phyloP scores from a whole-genome alignment of 768 basidiomycete species.

The Mycena amicta region DNA sequence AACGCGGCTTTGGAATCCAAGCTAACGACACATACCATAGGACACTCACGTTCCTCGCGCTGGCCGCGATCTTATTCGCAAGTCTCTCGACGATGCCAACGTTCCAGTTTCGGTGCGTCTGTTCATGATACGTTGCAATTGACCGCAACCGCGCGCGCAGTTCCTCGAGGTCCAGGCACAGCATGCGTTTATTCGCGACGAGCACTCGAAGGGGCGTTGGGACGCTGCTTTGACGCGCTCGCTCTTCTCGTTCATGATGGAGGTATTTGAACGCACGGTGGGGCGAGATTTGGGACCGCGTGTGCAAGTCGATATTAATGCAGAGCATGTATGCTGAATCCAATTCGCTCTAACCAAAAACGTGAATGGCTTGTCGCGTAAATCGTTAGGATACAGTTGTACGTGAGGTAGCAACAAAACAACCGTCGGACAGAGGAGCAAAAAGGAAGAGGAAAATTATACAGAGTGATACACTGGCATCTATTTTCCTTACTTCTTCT shows the following conservation, averaged over 20 bases:
- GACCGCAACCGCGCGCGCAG: no score
- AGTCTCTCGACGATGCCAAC: constrained; percentile 78
- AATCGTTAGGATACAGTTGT: constrained; percentile 52
- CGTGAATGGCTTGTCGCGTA: constrained; percentile 15
- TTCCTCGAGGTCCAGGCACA: constrained; percentile 97
- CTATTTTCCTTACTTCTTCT: constrained; percentile 85
- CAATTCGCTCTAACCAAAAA: no score
- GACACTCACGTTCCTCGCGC: constrained; percentile 92
- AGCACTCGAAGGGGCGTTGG: constrained; percentile 91
- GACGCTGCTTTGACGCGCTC: constrained; percentile 88
- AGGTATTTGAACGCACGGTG: constrained; percentile 88
- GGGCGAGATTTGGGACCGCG: constrained; percentile 82
- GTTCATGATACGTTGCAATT: no score
- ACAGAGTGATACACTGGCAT: constrained; percentile 66
- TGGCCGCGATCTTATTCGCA: constrained; percentile 84
- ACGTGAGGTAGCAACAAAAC: constrained; percentile 39
- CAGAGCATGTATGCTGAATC: constrained; percentile 78
- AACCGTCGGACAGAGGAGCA: constrained; percentile 41
- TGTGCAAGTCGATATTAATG: constrained; percentile 42
- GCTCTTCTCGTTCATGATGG: constrained; percentile 86
- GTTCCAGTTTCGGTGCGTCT: constrained; percentile 62
- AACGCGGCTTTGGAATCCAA: not conserved
- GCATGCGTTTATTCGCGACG: constrained; percentile 94
- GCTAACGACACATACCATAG: no score
- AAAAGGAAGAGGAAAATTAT: constrained; percentile 49